Base-by-base conservation (phyloP, 1,284 basidiomycete genomes). In the Athelia sp. region DNA sequence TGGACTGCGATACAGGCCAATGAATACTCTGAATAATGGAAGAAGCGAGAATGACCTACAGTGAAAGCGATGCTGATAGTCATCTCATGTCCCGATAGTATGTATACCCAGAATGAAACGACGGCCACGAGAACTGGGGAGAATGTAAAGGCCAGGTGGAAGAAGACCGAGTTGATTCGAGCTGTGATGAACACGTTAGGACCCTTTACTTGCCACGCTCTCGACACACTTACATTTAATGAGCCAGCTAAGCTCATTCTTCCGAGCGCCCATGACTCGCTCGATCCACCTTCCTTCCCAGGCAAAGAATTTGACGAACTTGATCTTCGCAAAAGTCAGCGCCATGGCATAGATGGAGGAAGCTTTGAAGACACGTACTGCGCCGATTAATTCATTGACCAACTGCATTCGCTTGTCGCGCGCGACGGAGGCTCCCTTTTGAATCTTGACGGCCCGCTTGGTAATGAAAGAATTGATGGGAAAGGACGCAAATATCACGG, bases 241-340 rank as follows among this genome's bases (percentile, higher is more conserved):
- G 71, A 90, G 76, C 87, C 85, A 90, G 43, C 71, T 62, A 58
- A 90, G 72, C 65, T 90, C 87, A 17, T 68, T 64, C 43, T 73
- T 75, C 48, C 86, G 73, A 4, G 79, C 76, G 23, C 79, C 76
- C 57, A 87, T 63, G 0, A 72, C 73, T 1, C 79, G 72, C 17
- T 75, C 62, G 45, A 89, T 84, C 88, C 87, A 91, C 11, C 76
- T 71, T 31, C 82, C 78, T 58, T 90, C 87, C 88, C 88, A 90
- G 3, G 87, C 87, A 53, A 90, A 90, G 68, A 91, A 89, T 59
- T 93, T 93, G 72, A 93, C 87, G 60, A 93, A 90, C 59, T 89
- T 89, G 54, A 89, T 72, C 69, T 81, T 55, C 36, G 47, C 17
- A 24, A 22, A n/a, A 47, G 23, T 31, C 15, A 23, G 9, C 14